Base-by-base conservation (phyloP, 371 early-diverging fungal species). In the Basidiobolus meristosporus region DNA sequence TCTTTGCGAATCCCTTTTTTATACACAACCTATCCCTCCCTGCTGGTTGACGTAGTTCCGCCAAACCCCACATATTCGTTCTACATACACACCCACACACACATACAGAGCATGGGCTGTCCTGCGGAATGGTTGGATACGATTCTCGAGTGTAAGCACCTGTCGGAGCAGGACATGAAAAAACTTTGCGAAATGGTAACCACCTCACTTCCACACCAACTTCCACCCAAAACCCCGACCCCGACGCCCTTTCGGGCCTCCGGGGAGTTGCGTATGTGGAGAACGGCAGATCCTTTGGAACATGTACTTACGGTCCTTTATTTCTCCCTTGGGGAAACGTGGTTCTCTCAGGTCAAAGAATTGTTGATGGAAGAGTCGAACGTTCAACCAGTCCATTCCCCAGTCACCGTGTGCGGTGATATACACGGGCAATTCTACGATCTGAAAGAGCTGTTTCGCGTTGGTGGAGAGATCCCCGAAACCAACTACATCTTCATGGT, bases 391-490 rank as follows among this genome's bases (percentile, higher is more conserved):
- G 90, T 95, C 12, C 68, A 71, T 45, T 65, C 89, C 18, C 98
- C 98, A 10, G 92, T 98, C 19, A 98, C 97, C 12, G 82, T 98
- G 35, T 95, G 92, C 62, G 91, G 98, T 47, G 90, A 97, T 60
- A 90, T 97, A 46, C 98, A 97, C 53, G 98, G 99, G 16, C 99
- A 99, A 57, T 98, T 98, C 59, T 91, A 88, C 54, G 99, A 99
- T 63, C 65, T 92, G 52, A 65, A 96, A 59, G 96, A 98, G 60
- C 75, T 99, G 7, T 96, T 99, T 59, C 78, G 88, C 29, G 92
- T 96, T 17, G 98, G 97, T 31, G 99, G 99, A 16, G 82, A 93
- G 55, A 79, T 93, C 10, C 96, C 98, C 5, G 76, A 82, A 44
- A 98, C 97, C 17, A 92, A 87, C 58, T 99, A 98, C 60, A 73